Base-by-base conservation (phyloP, 2,329 filamentous ascomycete species). In the Chalaropsis ovoidea region DNA sequence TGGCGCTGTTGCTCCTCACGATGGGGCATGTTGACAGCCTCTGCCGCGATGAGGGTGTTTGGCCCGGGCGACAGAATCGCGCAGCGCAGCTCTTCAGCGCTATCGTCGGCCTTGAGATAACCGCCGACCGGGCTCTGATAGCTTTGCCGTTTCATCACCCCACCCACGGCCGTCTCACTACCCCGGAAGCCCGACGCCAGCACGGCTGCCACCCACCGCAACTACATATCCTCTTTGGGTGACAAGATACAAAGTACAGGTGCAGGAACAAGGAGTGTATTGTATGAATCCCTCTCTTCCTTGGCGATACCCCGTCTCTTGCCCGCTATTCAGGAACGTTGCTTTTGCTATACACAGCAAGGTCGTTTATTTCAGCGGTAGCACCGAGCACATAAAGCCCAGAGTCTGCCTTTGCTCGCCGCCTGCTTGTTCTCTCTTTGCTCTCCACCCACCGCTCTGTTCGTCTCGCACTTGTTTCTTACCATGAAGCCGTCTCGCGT, bases 401-500 rank as follows among this genome's bases (percentile, higher is more conserved):
- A 47, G 43, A n/a, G 43, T 47, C 43, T 17, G 43, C n/a, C 15
- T 47, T 15, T 19, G 5, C n/a, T 17, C 15, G 15, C 43, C 10
- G 3, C 8, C 1, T n/a, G n/a, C n/a, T n/a, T n/a, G 43, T 10
- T 47, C 10, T 47, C n/a, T 31, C 35, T 39, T 7, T 39, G 8
- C 35, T 39, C 35, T 39, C 35, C 8, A 39, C 8, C 8, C 31
- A 3, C 31, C 31, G 6, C 31, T 47, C 17, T 47, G 15, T 47
- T 47, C n/a, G n/a, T n/a, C 43, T 8, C 43, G 6, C 43, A 47
- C 43, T 47, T 47, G 5, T n/a, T 47, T 47, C 43, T 47, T 47
- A 47, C 15, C 13, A 67, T 67, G 65, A 67, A 62, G 41, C 54
- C 54, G 7, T 22, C 42, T 11, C 41, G 73, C 35, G 68, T 77